Percentiles rank a stretch among this genome's conserved stretches.
phyloP scores from a whole-genome alignment of 176 grass and related monocot genomes.

The Zea mays region Zm-B73-REFERENCE-NAM-5.0 NC_050097.1:62821501-62822000 shows the following conservation, averaged over 20 bases:
- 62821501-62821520: not conserved
- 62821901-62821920: not conserved
- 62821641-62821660: not conserved
- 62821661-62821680: not conserved
- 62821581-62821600: not conserved
- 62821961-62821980: constrained; percentile 17
- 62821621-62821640: not conserved
- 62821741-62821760: constrained; percentile 43
- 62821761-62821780: constrained; percentile 36
- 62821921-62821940: not conserved
- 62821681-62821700: not conserved
- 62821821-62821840: not conserved
- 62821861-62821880: constrained; percentile 5
- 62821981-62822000: constrained; percentile 24
- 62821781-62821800: constrained; percentile 3
- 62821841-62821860: not conserved
- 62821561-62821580: constrained; percentile 31
- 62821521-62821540: constrained; percentile 79
- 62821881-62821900: constrained; percentile 46
- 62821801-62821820: not conserved
- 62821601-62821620: constrained; percentile 27
- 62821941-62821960: not conserved
- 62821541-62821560: constrained; percentile 85
- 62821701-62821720: not conserved
- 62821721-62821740: constrained; percentile 37